These are phyloP conservation scores for Periconia digitata DNA, from an alignment of 2,329 filamentous ascomycete genomes.

Conservation along the genomic window DNA sequence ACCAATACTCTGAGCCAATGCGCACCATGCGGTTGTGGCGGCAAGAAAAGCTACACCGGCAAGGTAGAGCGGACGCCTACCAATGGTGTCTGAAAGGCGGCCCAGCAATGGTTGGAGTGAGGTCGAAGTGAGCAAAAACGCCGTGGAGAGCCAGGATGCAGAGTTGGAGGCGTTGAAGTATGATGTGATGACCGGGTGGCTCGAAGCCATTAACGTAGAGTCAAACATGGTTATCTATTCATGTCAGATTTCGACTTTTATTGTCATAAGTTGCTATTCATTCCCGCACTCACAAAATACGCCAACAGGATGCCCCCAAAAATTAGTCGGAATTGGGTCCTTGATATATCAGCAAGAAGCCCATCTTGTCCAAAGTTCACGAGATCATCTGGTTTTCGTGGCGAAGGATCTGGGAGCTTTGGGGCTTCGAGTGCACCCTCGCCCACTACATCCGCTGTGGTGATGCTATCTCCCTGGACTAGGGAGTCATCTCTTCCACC, in stretches of 20 bases:
- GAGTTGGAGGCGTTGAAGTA: slow-evolving; percentile 77
- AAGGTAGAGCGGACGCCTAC: slow-evolving; percentile 68
- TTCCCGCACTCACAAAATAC: slow-evolving; percentile 38
- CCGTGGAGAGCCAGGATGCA: slow-evolving; percentile 80
- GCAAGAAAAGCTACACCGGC: slow-evolving; percentile 64
- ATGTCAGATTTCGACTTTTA: not conserved
- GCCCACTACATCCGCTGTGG: slow-evolving; percentile 23
- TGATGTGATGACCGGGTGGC: slow-evolving; percentile 78
- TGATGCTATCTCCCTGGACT: slow-evolving; percentile 23
- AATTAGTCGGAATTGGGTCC: slow-evolving; percentile 38
- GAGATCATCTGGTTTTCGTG: slow-evolving; percentile 21
- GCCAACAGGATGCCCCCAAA: slow-evolving; percentile 41
- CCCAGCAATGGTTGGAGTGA: slow-evolving; percentile 75
- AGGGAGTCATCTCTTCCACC: slow-evolving; percentile 18
- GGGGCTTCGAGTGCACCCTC: slow-evolving; percentile 25
- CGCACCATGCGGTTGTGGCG: slow-evolving; percentile 69
- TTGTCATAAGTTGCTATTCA: not conserved
- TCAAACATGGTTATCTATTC: slow-evolving; percentile 61
- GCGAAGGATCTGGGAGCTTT: slow-evolving; percentile 19
- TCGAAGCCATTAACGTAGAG: slow-evolving; percentile 78
- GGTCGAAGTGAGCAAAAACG: slow-evolving; percentile 75
- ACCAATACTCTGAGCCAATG: slow-evolving; percentile 65
- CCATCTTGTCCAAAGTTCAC: slow-evolving; percentile 33
- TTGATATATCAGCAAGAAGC: slow-evolving; percentile 35
- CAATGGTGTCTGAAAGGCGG: slow-evolving; percentile 72